Base-by-base conservation (phyloP, 2,329 filamentous ascomycete species). In the Aspergillus awamori region DNA sequence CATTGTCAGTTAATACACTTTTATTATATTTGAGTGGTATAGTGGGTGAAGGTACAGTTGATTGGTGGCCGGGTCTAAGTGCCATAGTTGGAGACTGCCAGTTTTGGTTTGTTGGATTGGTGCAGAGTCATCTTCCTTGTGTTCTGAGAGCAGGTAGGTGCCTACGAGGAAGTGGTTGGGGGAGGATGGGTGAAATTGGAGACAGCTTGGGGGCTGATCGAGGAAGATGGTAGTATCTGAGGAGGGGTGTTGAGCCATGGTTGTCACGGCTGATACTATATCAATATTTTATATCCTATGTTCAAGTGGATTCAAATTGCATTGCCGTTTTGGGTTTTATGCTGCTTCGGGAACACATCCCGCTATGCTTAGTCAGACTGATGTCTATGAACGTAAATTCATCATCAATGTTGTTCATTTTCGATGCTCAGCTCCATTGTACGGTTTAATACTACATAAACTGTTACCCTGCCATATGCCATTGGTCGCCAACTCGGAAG, bases 101-200 rank as follows among this genome's bases (percentile, higher is more conserved):
- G 88, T 90, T 43, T 92, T 87, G 53, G 78, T 84, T 71, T 93
- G 89, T 1, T 81, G 69, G 57, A 74, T 63, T 68, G 38, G 69
- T 65, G 15, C 70, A 64, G 30, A 69, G 5, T 36, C 33, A 15
- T 36, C 70, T 10, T 66, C 67, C 49, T 73, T 71, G 20, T 64
- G 67, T 59, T 79, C 72, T 24, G 72, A 72, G 36, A 97, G 83
- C 64, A 89, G 86, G 76, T 97, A 97, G 1, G 93, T 97, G 41
- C 93, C 94, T 52, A 97, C 84, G 0, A 96, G 81, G 66, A 96
- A 88, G 70, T 89, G 86, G 0, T 87, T 78, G 0, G 86, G 84
- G 60, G 86, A 62, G 8, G 68, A 64, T 2, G 74, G 77, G 48
- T 76, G 79, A 58, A 80, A 80, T 63, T 79, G 75, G 1, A 81